A percentile compares a stretch with the other conserved stretches of the same genome.
Evolutionary conservation across 768 basidiomycete species (phyloP).

Genomic region (Lentinula raphanica): DNA sequence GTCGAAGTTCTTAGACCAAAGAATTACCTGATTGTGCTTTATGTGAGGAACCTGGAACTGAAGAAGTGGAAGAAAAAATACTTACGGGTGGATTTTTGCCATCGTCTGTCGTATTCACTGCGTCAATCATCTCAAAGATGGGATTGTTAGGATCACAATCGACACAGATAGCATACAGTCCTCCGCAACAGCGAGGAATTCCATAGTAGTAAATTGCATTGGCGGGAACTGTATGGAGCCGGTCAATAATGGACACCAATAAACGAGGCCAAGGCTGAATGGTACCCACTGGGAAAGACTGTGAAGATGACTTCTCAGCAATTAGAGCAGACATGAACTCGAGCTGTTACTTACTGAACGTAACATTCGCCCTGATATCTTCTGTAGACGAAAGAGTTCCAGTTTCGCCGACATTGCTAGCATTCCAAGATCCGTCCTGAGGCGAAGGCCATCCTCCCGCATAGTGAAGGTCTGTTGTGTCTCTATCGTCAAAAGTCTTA

Average conservation of each 20-base stretch:
- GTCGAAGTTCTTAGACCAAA: conserved; percentile 18
- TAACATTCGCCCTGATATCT: conserved; percentile 21
- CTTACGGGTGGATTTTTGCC: conserved; percentile 27
- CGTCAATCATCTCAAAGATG: conserved; percentile 21
- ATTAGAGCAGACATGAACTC: background rate
- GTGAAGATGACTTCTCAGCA: background rate
- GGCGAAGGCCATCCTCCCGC: conserved; percentile 17
- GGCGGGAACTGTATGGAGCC: conserved; percentile 22
- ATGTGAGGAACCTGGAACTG: background rate
- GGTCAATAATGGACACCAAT: too few species aligned
- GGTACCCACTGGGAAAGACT: conserved; percentile 9
- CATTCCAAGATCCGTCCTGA: conserved; percentile 20
- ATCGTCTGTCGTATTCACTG: conserved; percentile 21
- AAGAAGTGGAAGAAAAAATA: background rate
- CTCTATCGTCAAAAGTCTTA: conserved; percentile 21
- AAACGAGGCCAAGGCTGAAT: background rate
- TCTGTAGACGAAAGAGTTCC: conserved; percentile 23
- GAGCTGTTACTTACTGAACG: conserved; percentile 19
- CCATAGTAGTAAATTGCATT: conserved; percentile 26
- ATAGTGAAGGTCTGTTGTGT: conserved; percentile 17
- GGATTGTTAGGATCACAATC: conserved; percentile 26
- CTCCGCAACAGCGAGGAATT: conserved; percentile 22
- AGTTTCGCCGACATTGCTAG: conserved; percentile 20
- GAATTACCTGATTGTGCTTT: conserved; percentile 14
- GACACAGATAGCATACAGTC: conserved; percentile 25